phyloP scores from a whole-genome alignment of 2,329 filamentous ascomycete species.

The Penicillium freii region DNA sequence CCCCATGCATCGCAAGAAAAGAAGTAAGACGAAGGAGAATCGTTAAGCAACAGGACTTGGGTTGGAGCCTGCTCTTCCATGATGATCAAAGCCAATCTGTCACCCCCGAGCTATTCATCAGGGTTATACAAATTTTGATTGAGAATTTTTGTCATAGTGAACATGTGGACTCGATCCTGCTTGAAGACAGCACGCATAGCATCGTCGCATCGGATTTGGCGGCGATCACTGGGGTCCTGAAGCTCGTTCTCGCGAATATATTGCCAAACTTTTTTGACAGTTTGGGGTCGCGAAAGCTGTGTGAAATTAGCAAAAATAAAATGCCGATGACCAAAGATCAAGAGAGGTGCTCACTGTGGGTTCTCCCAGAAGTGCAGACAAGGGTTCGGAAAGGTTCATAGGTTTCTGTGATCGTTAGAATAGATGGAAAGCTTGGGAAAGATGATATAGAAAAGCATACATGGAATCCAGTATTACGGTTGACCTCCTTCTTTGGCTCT shows the following conservation, averaged over 20 bases:
- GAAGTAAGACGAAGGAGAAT: constrained; percentile 22
- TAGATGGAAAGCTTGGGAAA: not conserved
- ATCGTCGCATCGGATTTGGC: constrained; percentile 90
- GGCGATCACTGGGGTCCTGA: constrained; percentile 86
- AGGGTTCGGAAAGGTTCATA: constrained; percentile 46
- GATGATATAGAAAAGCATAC: constrained; percentile 43
- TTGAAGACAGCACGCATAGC: constrained; percentile 91
- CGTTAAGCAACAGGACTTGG: constrained; percentile 23
- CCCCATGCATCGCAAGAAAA: constrained; percentile 33
- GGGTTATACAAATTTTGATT: constrained; percentile 84
- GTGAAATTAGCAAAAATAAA: constrained; percentile 15
- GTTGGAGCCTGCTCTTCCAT: constrained; percentile 12
- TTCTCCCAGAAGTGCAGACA: constrained; percentile 47
- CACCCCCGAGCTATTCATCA: constrained; percentile 58
- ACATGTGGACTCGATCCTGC: constrained; percentile 90
- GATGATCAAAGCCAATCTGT: constrained; percentile 13
- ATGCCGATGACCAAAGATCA: not conserved
- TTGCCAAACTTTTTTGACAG: constrained; percentile 93
- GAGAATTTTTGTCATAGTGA: constrained; percentile 97
- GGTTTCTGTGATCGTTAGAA: constrained; percentile 40
- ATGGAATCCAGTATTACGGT: constrained; percentile 86
- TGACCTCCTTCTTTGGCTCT: constrained; percentile 60
- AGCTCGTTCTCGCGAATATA: constrained; percentile 87
- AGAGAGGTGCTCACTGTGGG: constrained; percentile 36
- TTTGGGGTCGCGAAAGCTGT: constrained; percentile 86